Evolutionary conservation across 371 early-diverging fungal species (phyloP).

Genomic region (Mycotypha africana): DNA sequence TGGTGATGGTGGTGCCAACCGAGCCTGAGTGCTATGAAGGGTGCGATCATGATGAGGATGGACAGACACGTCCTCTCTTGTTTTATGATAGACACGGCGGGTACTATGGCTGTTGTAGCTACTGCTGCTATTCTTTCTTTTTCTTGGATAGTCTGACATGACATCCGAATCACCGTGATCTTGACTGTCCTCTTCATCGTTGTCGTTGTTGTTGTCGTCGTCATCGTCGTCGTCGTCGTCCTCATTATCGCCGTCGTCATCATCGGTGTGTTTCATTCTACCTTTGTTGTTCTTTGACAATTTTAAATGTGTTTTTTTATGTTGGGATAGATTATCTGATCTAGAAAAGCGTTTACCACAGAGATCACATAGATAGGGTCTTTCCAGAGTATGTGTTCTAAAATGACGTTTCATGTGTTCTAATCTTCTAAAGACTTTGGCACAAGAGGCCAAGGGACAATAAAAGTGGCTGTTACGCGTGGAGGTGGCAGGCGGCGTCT

Average conservation of each 20-base stretch:
- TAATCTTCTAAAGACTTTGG: constrained; percentile 64
- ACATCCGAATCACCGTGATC: background rate
- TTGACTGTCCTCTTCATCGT: too few species aligned
- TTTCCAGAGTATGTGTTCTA: constrained; percentile 78
- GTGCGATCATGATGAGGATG: too few species aligned
- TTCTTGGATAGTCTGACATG: background rate
- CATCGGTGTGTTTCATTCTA: background rate
- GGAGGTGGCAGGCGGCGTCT: background rate
- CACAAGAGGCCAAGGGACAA: constrained; percentile 46
- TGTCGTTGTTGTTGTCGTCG: background rate
- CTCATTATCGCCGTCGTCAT: background rate
- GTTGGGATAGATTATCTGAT: constrained; percentile 67
- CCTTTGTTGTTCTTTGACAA: too few species aligned
- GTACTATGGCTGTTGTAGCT: background rate
- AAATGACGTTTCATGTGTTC: constrained; percentile 90
- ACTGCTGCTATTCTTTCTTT: background rate
- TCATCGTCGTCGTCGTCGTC: background rate
- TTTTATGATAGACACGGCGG: constrained; percentile 1
- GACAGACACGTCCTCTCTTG: too few species aligned
- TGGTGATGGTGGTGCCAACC: too few species aligned
- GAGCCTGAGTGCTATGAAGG: too few species aligned
- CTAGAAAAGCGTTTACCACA: constrained; percentile 79
- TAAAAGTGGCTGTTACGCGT: too few species aligned
- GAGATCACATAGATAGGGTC: constrained; percentile 65
- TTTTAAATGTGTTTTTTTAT: constrained; percentile 51